A percentile compares a stretch with the other conserved stretches of the same genome.
Evolutionary conservation across 106 monocot species (phyloP).

Genomic region (Triglochin maritima): DNA sequence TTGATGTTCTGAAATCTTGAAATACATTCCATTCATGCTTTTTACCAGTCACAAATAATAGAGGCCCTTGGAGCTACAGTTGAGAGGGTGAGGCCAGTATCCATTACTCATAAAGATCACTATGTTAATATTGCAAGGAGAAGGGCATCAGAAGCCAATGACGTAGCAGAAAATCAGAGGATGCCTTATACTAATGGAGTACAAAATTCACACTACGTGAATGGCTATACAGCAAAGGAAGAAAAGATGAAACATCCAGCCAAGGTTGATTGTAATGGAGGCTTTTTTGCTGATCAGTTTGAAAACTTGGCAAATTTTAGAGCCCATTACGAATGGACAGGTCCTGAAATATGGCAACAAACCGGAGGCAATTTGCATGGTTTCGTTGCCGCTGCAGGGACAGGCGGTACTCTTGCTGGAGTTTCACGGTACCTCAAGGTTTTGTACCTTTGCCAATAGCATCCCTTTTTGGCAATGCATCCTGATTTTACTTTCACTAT

Average conservation of each 20-base stretch:
- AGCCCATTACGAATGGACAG: slow-evolving; percentile 87
- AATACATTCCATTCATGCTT: too few species aligned
- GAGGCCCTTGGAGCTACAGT: slow-evolving; percentile 95
- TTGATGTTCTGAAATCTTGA: too few species aligned
- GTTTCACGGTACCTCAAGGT: slow-evolving; percentile 90
- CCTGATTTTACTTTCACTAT: neutral
- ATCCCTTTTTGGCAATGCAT: neutral
- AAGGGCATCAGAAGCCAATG: slow-evolving; percentile 69
- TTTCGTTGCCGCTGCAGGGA: slow-evolving; percentile 88
- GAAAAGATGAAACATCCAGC: neutral
- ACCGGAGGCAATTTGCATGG: slow-evolving; percentile 65
- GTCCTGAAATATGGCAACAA: slow-evolving; percentile 97
- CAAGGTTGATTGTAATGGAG: slow-evolving; percentile 35
- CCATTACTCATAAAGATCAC: slow-evolving; percentile 92
- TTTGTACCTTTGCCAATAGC: neutral
- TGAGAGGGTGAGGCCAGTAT: slow-evolving; percentile 97
- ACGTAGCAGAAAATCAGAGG: slow-evolving; percentile 18
- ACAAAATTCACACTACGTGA: slow-evolving; percentile 6
- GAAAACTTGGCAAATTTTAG: slow-evolving; percentile 92
- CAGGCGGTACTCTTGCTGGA: slow-evolving; percentile 93
- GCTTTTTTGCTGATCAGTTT: slow-evolving; percentile 98
- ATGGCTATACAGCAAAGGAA: slow-evolving; percentile 18
- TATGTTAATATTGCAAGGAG: slow-evolving; percentile 90
- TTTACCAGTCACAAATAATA: slow-evolving; percentile 70
- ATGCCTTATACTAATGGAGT: slow-evolving; percentile 16